phyloP scores from a whole-genome alignment of 306 rosid species.

The Adenanthera pavonina region DNA sequence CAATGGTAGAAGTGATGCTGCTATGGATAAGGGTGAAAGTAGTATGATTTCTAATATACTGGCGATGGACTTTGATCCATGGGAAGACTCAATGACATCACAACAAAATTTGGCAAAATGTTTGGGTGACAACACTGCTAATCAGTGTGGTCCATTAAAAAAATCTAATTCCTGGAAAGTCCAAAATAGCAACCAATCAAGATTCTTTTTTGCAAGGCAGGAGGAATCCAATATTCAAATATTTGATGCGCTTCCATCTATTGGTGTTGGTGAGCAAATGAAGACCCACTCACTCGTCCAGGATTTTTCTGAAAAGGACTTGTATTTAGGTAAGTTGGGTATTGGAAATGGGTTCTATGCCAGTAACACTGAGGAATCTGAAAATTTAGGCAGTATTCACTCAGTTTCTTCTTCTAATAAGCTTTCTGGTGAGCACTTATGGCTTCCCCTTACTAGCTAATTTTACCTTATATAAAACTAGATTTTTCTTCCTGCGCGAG shows the following conservation, averaged over 20 bases:
- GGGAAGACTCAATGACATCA: constrained; percentile 74
- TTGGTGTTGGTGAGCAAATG: constrained; percentile 48
- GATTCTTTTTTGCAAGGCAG: constrained; percentile 91
- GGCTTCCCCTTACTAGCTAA: constrained; percentile 1
- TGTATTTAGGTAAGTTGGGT: constrained; percentile 53
- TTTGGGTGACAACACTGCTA: constrained; percentile 62
- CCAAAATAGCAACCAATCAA: constrained; percentile 75
- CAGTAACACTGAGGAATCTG: constrained; percentile 57
- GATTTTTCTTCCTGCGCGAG: too few species aligned
- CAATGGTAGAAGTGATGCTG: constrained; percentile 48
- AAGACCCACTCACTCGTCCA: constrained; percentile 54
- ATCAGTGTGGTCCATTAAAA: constrained; percentile 51
- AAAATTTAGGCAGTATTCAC: constrained; percentile 47
- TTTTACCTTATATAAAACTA: background rate
- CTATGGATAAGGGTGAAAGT: constrained; percentile 78
- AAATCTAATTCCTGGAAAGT: constrained; percentile 72
- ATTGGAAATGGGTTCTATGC: constrained; percentile 60
- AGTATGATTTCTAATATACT: constrained; percentile 92
- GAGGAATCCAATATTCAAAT: constrained; percentile 64
- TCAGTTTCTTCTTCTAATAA: constrained; percentile 55
- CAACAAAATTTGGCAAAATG: constrained; percentile 67
- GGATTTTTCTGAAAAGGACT: constrained; percentile 60
- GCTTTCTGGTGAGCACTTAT: constrained; percentile 63
- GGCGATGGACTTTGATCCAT: constrained; percentile 74
- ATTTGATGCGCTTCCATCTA: constrained; percentile 59